A percentile compares a stretch with the other conserved stretches of the same genome.
phyloP scores from a whole-genome alignment of 306 rosid genomes.

The Sicyos edulis region DNA sequence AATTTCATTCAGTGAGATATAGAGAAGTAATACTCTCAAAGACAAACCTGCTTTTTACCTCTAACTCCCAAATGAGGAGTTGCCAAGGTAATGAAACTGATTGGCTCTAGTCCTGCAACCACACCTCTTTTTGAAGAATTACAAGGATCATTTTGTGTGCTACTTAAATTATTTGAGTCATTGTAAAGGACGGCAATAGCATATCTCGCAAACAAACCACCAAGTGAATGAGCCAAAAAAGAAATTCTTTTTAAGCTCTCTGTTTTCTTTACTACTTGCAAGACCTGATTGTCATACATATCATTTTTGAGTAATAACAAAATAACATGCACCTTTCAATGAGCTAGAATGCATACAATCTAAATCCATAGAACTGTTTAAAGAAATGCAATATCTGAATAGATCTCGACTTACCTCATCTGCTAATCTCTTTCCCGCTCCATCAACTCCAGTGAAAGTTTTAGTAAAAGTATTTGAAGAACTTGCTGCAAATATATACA shows the following conservation, averaged over 20 bases:
- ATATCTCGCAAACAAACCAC: conserved; percentile 90
- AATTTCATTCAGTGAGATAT: conserved; percentile 11
- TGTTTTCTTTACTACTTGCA: conserved; percentile 68
- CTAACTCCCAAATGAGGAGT: conserved; percentile 96
- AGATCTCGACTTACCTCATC: conserved; percentile 66
- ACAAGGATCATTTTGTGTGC: conserved; percentile 33
- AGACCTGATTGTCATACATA: conserved; percentile 46
- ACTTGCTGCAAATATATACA: conserved; percentile 61
- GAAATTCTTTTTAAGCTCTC: conserved; percentile 71
- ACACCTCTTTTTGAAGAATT: conserved; percentile 44
- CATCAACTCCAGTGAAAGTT: conserved; percentile 90
- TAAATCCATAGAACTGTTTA: background rate
- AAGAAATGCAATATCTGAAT: conserved; percentile 21
- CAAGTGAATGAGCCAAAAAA: conserved; percentile 90
- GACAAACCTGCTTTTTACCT: conserved; percentile 82
- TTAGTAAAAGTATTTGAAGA: conserved; percentile 69
- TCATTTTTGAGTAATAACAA: background rate
- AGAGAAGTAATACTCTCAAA: conserved; percentile 21
- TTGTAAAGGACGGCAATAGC: conserved; percentile 64
- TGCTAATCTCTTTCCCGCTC: conserved; percentile 89
- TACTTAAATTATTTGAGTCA: conserved; percentile 32
- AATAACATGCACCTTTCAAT: conserved; percentile 24
- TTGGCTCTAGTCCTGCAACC: conserved; percentile 84
- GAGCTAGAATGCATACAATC: background rate
- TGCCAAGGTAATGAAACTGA: conserved; percentile 87